phyloP scores from a whole-genome alignment of 2,329 filamentous ascomycete genomes.

The Talaromyces sp. region DNA sequence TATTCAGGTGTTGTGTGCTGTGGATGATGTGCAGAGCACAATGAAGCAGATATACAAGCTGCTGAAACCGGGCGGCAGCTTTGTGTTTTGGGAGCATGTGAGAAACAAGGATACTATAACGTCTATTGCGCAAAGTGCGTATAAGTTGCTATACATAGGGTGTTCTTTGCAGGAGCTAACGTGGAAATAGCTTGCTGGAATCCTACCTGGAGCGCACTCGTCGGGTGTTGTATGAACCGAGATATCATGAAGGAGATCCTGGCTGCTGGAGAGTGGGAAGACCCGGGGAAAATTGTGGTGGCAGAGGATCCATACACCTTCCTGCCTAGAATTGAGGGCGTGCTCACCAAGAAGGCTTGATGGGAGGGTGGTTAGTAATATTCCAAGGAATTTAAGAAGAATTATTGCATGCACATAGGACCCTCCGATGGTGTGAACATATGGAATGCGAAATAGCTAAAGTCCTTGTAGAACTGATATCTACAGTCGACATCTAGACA shows the following conservation, averaged over 20 bases:
- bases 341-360: neutral
- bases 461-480: too few relatives aligned
- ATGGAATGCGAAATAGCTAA: too few relatives aligned
- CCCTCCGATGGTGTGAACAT: too few relatives aligned
- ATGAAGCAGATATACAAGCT: conserved; percentile 32
- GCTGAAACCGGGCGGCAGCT: conserved; percentile 41
- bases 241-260: neutral
- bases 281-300: neutral
- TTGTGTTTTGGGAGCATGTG: conserved; percentile 44
- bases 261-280: neutral
- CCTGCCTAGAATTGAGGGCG: neutral
- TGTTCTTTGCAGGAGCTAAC: neutral
- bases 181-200: neutral
- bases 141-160: neutral
- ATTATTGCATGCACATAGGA: neutral
- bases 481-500: too few relatives aligned
- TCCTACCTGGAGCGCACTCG: neutral
- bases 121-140: conserved; percentile 27
- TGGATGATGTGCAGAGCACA: conserved; percentile 18
- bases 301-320: neutral
- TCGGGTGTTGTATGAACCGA: neutral
- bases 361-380: neutral
- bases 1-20: conserved; percentile 42
- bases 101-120: conserved; percentile 20
- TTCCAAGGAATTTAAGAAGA: neutral